Base-by-base conservation (phyloP, 179 eudicot species). In the Sideroxylon spinosum region DNA sequence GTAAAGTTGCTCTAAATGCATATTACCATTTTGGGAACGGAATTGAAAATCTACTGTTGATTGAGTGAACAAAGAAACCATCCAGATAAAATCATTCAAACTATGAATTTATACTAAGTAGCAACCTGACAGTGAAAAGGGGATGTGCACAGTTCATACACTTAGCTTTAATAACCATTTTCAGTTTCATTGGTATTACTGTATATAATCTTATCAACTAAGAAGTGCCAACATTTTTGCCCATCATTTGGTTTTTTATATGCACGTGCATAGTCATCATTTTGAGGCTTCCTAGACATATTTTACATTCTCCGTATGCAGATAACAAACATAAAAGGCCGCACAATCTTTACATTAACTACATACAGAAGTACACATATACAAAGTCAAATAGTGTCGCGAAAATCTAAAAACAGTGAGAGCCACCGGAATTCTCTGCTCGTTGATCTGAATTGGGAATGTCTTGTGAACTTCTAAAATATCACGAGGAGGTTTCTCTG, bases 391-490 rank as follows among this genome's bases (percentile, higher is more conserved):
- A 37, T 37, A 37, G 44, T 37, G 44, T 3, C 44, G 44, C 44
- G 5, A 37, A 37, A 37, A 37, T 37, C 44, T 37, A 37, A 37
- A 37, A 37, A 37, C 44, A 37, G 44, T 1, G 5, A 3, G 44
- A 25, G 12, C 14, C 86, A 88, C 91, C 84, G 86, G 91, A 66
- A 84, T 72, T 73, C 74, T 86, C 50, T 81, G 70, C 65, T 77
- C 82, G 53, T 86, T 76, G 37, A 88, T 69, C 52, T 87, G 84
- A 71, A 84, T 84, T 0, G 91, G 91, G 55, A 88, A 79, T 23
- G 89, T 88, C 79, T 84, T 86, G 50, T 88, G 87, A 84, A 83
- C 91, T 68, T 83, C 84, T 37, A 79, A 48, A 63, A 88, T 84
- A 79, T 86, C 91, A 67, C 25, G 67, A 66, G 81, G 77, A 75